Evolutionary conservation across 257 asterid genomes (phyloP).

Genomic region (Nicotiana tabacum): DNA sequence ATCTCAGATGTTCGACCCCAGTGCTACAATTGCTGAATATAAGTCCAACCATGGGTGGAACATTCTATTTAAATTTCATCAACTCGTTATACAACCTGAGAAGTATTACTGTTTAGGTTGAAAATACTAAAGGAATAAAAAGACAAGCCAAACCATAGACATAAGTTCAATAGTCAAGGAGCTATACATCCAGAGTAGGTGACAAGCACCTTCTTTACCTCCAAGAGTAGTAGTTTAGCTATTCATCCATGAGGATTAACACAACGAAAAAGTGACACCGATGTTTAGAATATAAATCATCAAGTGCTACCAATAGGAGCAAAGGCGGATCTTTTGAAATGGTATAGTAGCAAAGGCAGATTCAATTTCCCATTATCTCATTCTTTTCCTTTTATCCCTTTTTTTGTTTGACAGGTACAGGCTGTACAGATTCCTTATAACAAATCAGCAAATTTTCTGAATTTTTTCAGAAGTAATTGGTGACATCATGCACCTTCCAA

Average conservation of each 20-base stretch:
- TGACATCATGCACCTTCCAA: background rate
- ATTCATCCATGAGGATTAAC: background rate
- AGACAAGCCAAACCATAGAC: background rate
- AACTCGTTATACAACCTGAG: background rate
- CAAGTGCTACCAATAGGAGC: background rate
- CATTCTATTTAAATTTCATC: background rate
- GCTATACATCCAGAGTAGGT: constrained; percentile 1
- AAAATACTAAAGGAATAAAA: background rate
- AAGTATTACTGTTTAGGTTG: background rate
- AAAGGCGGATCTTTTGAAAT: background rate
- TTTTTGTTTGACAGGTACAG: background rate
- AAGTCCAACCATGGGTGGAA: background rate
- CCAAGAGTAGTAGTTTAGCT: background rate
- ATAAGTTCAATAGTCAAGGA: background rate
- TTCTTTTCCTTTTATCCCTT: background rate
- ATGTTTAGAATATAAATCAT: background rate
- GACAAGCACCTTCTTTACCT: background rate
- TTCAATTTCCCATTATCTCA: background rate
- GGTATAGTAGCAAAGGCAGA: background rate
- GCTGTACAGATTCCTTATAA: background rate
- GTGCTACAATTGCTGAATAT: background rate
- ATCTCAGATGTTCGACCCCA: background rate
- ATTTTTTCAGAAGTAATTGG: background rate
- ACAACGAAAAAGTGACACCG: background rate
- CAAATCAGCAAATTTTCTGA: background rate